Evolutionary conservation across 2,329 filamentous ascomycete species (phyloP), one percentile per base, ranked within the genome.

Genomic region (Neospermospora avenae): DNA sequence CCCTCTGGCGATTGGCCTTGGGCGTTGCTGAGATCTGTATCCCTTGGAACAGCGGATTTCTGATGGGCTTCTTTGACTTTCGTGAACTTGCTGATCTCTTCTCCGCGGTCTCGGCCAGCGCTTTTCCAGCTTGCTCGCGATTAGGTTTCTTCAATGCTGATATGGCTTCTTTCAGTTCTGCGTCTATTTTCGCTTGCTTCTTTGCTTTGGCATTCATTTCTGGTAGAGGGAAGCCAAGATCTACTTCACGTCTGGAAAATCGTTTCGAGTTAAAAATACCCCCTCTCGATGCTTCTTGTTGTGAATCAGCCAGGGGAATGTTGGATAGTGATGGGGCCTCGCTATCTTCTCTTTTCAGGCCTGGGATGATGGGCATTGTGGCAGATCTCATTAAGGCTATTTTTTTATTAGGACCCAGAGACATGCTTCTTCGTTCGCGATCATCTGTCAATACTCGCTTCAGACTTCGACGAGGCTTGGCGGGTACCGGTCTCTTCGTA

Each of bases 81-180:
- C 58, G 55, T 44, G 28, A 58, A 44, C 65, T 77, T 69, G 77
- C 77, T 4, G 78, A 76, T 57, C 86, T 82, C 67, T 81, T 82
- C 71, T 91, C 87, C 4, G 84, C 81, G 25, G 84, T 86, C 65
- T 90, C 88, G 3, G 82, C 84, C 59, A 89, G 79, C 39, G 84
- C 81, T 67, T 85, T 86, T 34, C 85, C 85, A 13, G 87, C 88
- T 42, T 89, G 78, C 22, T 84, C 81, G 48, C 90, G 83, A 68
- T 93, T 92, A 0, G 90, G 90, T 73, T 87, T 91, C 71, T 89
- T 87, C 44, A 93, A 73, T 10, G 86, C 82, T 5, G 83, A 83
- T 53, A 95, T 93, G 8, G 90, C 90, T 60, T 90, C 84, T 65
- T 85, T 84, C 35, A 93, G 74, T 69, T 92, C 87, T 28, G 86